Percentiles rank a stretch among this genome's conserved stretches.
Evolutionary conservation across 176 grass and related monocot species (phyloP).

Genomic region (Ananas comosus): DNA sequence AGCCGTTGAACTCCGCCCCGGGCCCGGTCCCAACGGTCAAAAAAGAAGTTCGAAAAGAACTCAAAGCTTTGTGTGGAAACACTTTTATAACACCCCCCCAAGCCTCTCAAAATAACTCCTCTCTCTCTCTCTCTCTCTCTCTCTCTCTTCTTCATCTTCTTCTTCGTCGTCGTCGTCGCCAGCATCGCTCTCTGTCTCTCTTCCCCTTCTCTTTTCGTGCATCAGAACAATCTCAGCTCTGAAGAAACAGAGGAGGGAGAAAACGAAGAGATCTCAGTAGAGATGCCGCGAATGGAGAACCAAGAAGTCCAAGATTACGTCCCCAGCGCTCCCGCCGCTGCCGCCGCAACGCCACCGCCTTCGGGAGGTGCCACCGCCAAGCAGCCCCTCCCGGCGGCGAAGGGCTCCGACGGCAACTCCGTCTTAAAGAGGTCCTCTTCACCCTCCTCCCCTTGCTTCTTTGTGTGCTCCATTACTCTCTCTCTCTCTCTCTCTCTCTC

Average conservation of each 20-base stretch:
- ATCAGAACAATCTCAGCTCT: not conserved
- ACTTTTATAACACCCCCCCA: not conserved
- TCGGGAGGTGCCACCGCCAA: constrained; percentile 10
- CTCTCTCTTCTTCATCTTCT: not conserved
- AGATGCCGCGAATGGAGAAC: constrained; percentile 57
- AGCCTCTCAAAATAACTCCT: not conserved
- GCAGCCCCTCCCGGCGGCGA: constrained; percentile 20
- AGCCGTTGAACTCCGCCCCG: constrained; percentile 1
- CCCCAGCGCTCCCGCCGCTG: constrained; percentile 28
- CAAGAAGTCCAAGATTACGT: constrained; percentile 49
- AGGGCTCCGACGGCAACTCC: constrained; percentile 63
- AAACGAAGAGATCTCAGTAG: constrained; percentile 11
- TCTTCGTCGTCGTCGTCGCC: not conserved
- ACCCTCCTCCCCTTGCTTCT: not conserved
- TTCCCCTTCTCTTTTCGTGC: not conserved
- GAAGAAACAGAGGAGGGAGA: constrained; percentile 2
- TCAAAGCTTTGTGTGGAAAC: not conserved
- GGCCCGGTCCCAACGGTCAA: not conserved
- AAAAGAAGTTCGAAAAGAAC: not conserved
- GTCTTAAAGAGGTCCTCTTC: constrained; percentile 44
- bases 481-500: not conserved
- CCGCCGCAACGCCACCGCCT: not conserved
- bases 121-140: not conserved
- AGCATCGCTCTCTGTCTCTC: not conserved
- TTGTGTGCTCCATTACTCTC: not conserved